Evolutionary conservation across 1,139 yeast genomes (phyloP).

Genomic region (Hyphopichia burtonii): DNA sequence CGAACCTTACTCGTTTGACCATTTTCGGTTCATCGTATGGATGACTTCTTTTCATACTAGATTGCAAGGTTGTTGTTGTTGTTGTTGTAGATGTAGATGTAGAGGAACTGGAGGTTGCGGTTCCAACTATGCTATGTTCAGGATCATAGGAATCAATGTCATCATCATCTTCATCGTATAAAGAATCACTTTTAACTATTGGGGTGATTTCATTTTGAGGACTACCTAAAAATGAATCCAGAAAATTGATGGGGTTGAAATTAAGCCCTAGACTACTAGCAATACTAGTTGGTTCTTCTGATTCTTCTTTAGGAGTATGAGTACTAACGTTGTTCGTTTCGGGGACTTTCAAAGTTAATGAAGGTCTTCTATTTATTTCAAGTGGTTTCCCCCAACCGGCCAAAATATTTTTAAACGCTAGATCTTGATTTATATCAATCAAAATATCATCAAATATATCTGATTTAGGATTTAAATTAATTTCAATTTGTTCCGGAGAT

Average conservation of each 20-base stretch:
- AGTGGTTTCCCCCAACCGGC: constrained; percentile 19
- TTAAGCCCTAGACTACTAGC: constrained; percentile 15
- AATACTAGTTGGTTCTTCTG: constrained; percentile 2
- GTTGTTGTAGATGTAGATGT: not conserved
- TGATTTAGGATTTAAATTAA: constrained; percentile 15
- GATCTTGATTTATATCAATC: constrained; percentile 11
- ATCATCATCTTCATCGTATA: constrained; percentile 8
- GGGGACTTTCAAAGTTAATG: not conserved
- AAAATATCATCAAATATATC: constrained; percentile 15
- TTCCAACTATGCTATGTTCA: constrained; percentile 10
- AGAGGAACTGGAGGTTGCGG: not conserved
- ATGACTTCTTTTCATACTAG: constrained; percentile 18
- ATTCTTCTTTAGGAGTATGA: not conserved
- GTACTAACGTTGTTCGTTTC: not conserved
- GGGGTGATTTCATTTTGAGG: constrained; percentile 13
- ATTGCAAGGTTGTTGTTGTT: constrained; percentile 5
- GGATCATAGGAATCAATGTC: constrained; percentile 20
- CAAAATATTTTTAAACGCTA: constrained; percentile 11
- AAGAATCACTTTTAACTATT: constrained; percentile 3
- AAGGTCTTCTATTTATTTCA: not conserved
- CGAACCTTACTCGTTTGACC: constrained; percentile 28
- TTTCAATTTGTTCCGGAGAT: constrained; percentile 8
- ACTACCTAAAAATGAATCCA: constrained; percentile 16
- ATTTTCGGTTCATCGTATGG: constrained; percentile 8
- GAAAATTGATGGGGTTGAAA: constrained; percentile 15